Evolutionary conservation across 2,329 filamentous ascomycete species (phyloP), one percentile per base, ranked within the genome.

Genomic region (Leptographium procerum): DNA sequence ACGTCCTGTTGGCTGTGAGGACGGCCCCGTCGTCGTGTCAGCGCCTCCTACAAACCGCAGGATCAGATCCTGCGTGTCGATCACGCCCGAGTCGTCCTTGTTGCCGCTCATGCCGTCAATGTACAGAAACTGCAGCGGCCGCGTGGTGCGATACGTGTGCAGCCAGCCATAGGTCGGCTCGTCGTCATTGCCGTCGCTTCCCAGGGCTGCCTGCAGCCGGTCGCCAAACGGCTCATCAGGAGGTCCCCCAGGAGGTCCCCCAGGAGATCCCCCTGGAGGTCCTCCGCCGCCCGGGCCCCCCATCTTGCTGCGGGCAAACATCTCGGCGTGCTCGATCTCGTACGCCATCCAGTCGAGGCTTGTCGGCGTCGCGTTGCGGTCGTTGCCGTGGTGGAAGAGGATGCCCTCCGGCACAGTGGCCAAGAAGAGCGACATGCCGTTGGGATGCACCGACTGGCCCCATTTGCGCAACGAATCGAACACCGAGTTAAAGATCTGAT

Each of bases 391-490:
- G 65, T 89, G 88, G 11, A 90, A 68, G 40, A 84, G 71, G 0
- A 83, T 85, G 5, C 83, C 85, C 22, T 74, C 72, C 0, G 87
- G 86, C 0, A 91, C 77, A 0, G 76, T 79, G 1, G 80, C 86
- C 0, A 86, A 75, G 65, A 89, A 87, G 64, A 87, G 78, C 2
- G 84, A 83, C 77, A 91, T 85, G 57, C 88, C 87, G 66, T 91
- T 91, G 69, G 90, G 87, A 59, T 88, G 79, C 4, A 88, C 66
- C 0, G 85, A 84, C 0, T 84, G 87, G 1, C 85, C 87, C 80
- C 84, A 90, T 73, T 90, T 85, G 40, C 87, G 77, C 74, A 63
- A 48, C 3, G 61, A 57, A 26, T 61, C 61, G 33, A 58, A 60
- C 8, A 63, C 72, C 2, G 81, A 73, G 63, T 85, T 85, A 75